phyloP scores from a whole-genome alignment of 1,284 basidiomycete genomes.

The Heterobasidion annosum region DNA sequence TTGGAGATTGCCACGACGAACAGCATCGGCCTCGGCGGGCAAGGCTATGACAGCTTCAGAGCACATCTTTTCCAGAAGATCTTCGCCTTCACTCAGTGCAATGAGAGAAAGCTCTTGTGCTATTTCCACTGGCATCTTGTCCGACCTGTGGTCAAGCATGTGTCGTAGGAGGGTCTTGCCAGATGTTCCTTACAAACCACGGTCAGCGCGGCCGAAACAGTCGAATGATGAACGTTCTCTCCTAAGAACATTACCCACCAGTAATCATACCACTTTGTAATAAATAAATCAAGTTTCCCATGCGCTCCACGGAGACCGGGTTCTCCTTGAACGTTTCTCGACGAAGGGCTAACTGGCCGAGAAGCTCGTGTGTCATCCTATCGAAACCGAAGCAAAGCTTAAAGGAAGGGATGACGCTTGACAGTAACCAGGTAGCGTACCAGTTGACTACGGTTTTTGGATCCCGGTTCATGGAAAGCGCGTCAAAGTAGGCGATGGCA shows the following conservation, averaged over 20 bases:
- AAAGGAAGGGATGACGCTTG: not conserved
- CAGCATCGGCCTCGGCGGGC: constrained; percentile 64
- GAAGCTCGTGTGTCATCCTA: constrained; percentile 83
- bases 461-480: constrained; percentile 46
- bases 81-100: constrained; percentile 19
- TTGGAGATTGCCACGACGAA: constrained; percentile 68
- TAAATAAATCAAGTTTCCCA: constrained; percentile 75
- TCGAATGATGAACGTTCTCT: not conserved
- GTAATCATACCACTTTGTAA: constrained; percentile 65
- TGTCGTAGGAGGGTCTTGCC: constrained; percentile 62
- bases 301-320: constrained; percentile 47
- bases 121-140: constrained; percentile 28
- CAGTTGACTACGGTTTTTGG: constrained; percentile 79
- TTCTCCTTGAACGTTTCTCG: constrained; percentile 56
- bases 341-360: constrained; percentile 65
- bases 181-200: constrained; percentile 45
- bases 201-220: not conserved
- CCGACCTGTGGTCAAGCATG: constrained; percentile 42
- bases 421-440: constrained; percentile 29
- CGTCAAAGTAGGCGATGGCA: constrained; percentile 72
- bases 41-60: constrained; percentile 54
- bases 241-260: constrained; percentile 29
- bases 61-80: constrained; percentile 45
- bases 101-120: constrained; percentile 44
- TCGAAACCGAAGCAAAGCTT: not conserved